phyloP scores from a whole-genome alignment of 257 asterid species.

The Nicotiana noctiflora region DNA sequence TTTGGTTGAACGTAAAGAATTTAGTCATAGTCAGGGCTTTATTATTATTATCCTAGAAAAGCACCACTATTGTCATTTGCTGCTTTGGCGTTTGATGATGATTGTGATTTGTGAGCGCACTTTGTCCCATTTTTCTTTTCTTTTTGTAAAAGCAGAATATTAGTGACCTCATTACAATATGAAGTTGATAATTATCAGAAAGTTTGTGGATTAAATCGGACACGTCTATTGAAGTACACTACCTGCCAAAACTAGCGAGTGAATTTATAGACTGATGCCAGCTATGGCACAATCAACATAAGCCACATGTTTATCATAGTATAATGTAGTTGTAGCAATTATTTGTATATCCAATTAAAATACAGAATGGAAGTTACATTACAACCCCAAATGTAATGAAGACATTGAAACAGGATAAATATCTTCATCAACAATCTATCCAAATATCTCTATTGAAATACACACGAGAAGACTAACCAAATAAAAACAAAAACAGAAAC shows the following conservation, averaged over 20 bases:
- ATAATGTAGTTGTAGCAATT: too few species aligned
- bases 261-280: neutral
- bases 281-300: neutral
- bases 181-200: neutral
- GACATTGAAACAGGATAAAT: neutral
- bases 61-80: neutral
- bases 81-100: neutral
- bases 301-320: neutral
- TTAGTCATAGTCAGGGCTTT: neutral
- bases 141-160: neutral
- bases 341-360: neutral
- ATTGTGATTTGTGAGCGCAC: neutral
- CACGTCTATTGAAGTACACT: neutral
- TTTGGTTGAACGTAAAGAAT: neutral
- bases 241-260: neutral
- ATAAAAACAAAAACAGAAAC: neutral
- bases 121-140: neutral
- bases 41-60: neutral
- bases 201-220: neutral
- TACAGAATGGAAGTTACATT: neutral
- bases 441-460: neutral
- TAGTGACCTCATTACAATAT: neutral
- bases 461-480: neutral
- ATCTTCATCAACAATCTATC: neutral
- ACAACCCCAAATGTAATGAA: neutral